A percentile compares a stretch with the other conserved stretches of the same genome.
Conservation (phyloP, 2,329 filamentous ascomycete species). For the Orbilia quercus region DNA sequence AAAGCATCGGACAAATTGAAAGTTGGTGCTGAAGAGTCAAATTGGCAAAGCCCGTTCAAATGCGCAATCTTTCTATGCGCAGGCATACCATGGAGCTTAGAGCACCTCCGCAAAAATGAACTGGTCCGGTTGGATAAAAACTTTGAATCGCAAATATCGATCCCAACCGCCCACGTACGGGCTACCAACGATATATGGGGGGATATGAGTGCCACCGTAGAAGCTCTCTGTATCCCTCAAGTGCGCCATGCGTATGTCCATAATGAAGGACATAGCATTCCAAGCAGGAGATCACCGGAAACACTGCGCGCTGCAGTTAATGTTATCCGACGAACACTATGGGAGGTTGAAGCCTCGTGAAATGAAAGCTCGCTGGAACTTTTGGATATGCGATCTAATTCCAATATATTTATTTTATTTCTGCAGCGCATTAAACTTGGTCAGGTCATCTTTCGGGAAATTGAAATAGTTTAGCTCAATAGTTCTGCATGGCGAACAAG, state of each 20-base stretch:
- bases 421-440: no score
- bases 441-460: no score
- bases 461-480: no score
- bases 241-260: conserved; percentile 19
- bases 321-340: conserved; percentile 11
- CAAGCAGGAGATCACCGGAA: conserved; percentile 23
- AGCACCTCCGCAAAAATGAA: background rate
- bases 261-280: conserved; percentile 26
- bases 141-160: conserved; percentile 19
- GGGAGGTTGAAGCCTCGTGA: conserved; percentile 60
- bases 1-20: background rate
- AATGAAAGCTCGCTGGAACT: no score
- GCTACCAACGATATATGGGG: conserved; percentile 12
- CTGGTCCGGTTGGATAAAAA: background rate
- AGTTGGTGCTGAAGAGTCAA: background rate
- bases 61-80: conserved; percentile 13
- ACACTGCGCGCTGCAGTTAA: conserved; percentile 7
- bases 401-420: no score
- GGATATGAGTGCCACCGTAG: conserved; percentile 1
- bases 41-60: conserved; percentile 10
- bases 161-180: conserved; percentile 33
- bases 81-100: conserved; percentile 6
- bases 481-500: no score
- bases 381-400: no score
- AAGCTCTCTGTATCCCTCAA: conserved; percentile 12